These are phyloP conservation scores for Elaphomyces granulatus DNA, from an alignment of 495 filamentous ascomycete genomes.

Conservation along the genomic window DNA sequence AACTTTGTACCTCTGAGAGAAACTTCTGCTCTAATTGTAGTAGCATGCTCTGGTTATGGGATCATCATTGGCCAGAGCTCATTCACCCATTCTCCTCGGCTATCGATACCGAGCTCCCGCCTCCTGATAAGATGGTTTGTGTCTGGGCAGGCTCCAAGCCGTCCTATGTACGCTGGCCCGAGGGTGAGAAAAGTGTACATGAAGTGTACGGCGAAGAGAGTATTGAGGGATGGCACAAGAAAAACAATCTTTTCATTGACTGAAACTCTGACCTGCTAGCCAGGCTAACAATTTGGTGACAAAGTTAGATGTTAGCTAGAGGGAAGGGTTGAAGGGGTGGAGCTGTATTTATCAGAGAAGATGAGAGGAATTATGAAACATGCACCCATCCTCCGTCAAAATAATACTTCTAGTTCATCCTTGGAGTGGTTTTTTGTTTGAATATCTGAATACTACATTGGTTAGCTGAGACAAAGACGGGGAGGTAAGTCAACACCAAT, in stretches of 20 bases:
- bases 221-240: slow-evolving; percentile 40
- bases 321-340: background rate
- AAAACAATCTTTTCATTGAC: slow-evolving; percentile 23
- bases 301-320: too few species aligned
- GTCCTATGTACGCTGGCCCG: slow-evolving; percentile 35
- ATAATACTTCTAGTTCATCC: slow-evolving; percentile 7
- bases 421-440: too few species aligned
- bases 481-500: too few species aligned
- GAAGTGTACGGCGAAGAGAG: slow-evolving; percentile 28
- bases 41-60: slow-evolving; percentile 37
- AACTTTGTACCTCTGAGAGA: slow-evolving; percentile 31
- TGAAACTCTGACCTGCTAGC: too few species aligned
- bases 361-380: background rate
- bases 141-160: slow-evolving; percentile 35
- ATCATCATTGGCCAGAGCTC: slow-evolving; percentile 37
- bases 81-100: slow-evolving; percentile 44
- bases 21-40: slow-evolving; percentile 41
- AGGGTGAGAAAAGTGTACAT: slow-evolving; percentile 35
- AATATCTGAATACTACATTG: too few species aligned
- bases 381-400: too few species aligned
- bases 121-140: slow-evolving; percentile 40
- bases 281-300: too few species aligned
- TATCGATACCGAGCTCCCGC: slow-evolving; percentile 39
- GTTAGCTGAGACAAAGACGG: too few species aligned
- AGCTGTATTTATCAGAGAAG: slow-evolving; percentile 4